Conservation (phyloP, 352 stramenopile genomes). For the Albugo candida region DNA sequence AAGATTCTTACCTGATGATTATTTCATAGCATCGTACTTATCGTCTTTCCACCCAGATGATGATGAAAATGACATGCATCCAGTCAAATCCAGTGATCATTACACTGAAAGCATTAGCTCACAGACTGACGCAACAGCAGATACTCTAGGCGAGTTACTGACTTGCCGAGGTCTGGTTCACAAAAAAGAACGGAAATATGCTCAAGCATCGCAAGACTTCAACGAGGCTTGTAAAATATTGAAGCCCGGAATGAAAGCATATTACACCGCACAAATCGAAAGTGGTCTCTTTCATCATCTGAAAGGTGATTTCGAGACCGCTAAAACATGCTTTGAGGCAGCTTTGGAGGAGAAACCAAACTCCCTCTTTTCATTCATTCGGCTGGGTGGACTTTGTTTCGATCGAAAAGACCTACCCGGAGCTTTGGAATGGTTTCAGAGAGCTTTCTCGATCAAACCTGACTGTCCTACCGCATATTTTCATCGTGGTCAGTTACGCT, state of each 20-base stretch:
- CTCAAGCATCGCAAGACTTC: slow-evolving; percentile 35
- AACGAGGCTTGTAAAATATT: slow-evolving; percentile 28
- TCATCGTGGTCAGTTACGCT: slow-evolving; percentile 64
- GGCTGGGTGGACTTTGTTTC: slow-evolving; percentile 62
- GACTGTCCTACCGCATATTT: slow-evolving; percentile 60
- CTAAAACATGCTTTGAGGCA: slow-evolving; percentile 39
- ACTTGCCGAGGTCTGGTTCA: slow-evolving; percentile 37
- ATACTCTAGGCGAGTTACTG: slow-evolving; percentile 27
- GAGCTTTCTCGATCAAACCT: slow-evolving; percentile 37
- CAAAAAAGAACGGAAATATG: slow-evolving; percentile 49
- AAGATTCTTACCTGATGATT: slow-evolving; percentile 50
- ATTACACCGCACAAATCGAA: slow-evolving; percentile 60
- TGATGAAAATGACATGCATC: slow-evolving; percentile 45
- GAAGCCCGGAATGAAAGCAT: slow-evolving; percentile 24
- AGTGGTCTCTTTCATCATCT: slow-evolving; percentile 60
- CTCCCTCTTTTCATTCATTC: slow-evolving; percentile 53
- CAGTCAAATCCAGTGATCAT: slow-evolving; percentile 26
- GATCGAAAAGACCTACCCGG: slow-evolving; percentile 61
- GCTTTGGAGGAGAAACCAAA: slow-evolving; percentile 39
- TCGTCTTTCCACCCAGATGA: slow-evolving; percentile 68
- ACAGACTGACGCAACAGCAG: slow-evolving; percentile 10
- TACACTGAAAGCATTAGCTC: slow-evolving; percentile 26
- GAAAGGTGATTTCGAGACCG: slow-evolving; percentile 46
- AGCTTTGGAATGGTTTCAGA: slow-evolving; percentile 58
- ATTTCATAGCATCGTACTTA: slow-evolving; percentile 75